phyloP scores from a whole-genome alignment of 164 flowering plant genomes.

The Chimonanthus salicifolius region DNA sequence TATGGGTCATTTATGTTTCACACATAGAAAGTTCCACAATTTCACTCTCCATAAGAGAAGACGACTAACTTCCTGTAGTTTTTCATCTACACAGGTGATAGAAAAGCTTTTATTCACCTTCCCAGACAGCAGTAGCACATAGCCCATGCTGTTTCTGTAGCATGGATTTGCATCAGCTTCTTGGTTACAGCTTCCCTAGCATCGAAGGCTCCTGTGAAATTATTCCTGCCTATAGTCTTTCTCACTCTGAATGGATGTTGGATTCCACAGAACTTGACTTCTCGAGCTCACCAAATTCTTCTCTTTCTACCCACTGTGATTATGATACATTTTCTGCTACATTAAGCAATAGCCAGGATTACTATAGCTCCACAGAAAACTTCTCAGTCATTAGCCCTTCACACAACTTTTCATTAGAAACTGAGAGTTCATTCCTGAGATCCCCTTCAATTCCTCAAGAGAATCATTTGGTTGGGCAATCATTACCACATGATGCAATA shows the following conservation, averaged over 20 bases:
- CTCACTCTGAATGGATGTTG: constrained; percentile 30
- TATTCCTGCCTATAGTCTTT: constrained; percentile 31
- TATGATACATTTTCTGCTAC: constrained; percentile 38
- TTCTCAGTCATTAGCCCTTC: constrained; percentile 46
- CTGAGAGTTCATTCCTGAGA: constrained; percentile 25
- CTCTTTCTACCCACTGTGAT: constrained; percentile 51
- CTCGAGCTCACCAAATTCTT: constrained; percentile 56
- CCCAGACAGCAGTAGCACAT: not conserved
- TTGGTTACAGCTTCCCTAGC: constrained; percentile 34
- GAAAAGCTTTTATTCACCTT: not conserved
- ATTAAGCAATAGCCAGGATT: constrained; percentile 59
- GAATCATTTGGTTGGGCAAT: constrained; percentile 17
- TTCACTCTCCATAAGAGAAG: not conserved
- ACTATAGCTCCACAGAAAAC: constrained; percentile 50
- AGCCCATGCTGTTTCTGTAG: constrained; percentile 15
- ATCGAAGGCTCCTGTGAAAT: constrained; percentile 31
- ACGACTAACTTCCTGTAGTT: not conserved
- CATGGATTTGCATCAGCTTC: constrained; percentile 52
- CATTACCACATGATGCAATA: constrained; percentile 21
- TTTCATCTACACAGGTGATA: not conserved
- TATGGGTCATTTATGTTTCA: no score
- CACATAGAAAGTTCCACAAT: no score
- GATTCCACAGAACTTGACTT: constrained; percentile 37
- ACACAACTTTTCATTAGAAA: constrained; percentile 44
- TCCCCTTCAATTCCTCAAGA: constrained; percentile 17